Evolutionary conservation across 164 flowering plant species (phyloP).

Genomic region (Vitis rotundifolia): DNA sequence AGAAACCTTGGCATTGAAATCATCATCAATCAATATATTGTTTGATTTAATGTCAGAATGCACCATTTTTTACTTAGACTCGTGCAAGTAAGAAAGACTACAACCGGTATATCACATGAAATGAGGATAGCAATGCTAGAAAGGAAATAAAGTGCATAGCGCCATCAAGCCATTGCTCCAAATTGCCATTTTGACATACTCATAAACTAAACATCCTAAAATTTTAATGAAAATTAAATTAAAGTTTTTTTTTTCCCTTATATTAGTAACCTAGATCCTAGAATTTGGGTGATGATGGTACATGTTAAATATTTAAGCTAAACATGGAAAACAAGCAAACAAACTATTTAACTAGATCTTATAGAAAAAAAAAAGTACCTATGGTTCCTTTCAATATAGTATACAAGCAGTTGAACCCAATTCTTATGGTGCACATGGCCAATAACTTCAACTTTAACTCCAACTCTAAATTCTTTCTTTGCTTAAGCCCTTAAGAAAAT

Average conservation of each 20-base stretch:
- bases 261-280: not conserved
- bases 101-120: conserved; percentile 17
- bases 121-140: conserved; percentile 5
- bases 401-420: conserved; percentile 76
- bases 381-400: conserved; percentile 69
- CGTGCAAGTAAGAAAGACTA: conserved; percentile 80
- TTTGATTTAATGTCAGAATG: conserved; percentile 80
- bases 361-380: conserved; percentile 25
- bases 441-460: conserved; percentile 60
- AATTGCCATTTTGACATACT: conserved; percentile 74
- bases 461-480: conserved; percentile 63
- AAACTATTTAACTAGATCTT: too few species aligned
- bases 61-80: conserved; percentile 78
- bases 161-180: conserved; percentile 84
- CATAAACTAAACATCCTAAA: conserved; percentile 70
- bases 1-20: conserved; percentile 73
- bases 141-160: conserved; percentile 38
- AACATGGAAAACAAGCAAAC: too few species aligned
- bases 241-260: not conserved
- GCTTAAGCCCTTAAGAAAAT: too few species aligned
- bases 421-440: conserved; percentile 82
- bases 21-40: conserved; percentile 72
- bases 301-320: not conserved
- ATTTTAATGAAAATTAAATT: not conserved
- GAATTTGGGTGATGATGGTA: not conserved